Percentiles rank a stretch among this genome's conserved stretches.
These are phyloP conservation scores for Antitrichia curtipendula DNA, from an alignment of 225 moss, liverwort and hornwort genomes.

Conservation along the genomic window DNA sequence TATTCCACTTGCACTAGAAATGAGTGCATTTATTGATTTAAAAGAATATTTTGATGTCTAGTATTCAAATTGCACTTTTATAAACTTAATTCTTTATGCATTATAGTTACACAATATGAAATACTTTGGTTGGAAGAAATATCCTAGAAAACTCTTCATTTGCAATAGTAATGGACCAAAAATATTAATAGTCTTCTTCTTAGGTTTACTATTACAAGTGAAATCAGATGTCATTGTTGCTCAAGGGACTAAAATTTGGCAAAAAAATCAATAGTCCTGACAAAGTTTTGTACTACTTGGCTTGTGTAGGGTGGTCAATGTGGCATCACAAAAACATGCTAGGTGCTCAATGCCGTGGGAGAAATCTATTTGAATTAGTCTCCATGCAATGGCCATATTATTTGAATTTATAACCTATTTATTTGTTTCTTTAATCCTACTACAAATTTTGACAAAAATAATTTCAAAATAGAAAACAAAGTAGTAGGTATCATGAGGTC, in stretches of 20 bases:
- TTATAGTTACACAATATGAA: neutral
- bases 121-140: neutral
- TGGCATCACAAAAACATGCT: neutral
- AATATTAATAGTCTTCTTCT: neutral
- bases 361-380: neutral
- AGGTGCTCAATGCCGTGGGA: fast-evolving
- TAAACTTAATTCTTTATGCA: too few species aligned
- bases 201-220: neutral
- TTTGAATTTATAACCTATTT: neutral
- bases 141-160: neutral
- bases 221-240: neutral
- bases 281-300: neutral
- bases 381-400: neutral
- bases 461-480: neutral
- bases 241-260: neutral
- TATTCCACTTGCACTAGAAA: too few species aligned
- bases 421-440: neutral
- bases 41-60: too few species aligned
- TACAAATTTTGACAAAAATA: neutral
- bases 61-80: too few species aligned
- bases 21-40: too few species aligned
- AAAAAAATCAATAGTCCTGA: neutral
- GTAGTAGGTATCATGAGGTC: neutral
- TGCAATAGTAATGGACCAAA: too few species aligned
- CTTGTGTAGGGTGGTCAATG: neutral